Conservation (phyloP, 2,329 filamentous ascomycete genomes). For the Curvularia verruculosa region DNA sequence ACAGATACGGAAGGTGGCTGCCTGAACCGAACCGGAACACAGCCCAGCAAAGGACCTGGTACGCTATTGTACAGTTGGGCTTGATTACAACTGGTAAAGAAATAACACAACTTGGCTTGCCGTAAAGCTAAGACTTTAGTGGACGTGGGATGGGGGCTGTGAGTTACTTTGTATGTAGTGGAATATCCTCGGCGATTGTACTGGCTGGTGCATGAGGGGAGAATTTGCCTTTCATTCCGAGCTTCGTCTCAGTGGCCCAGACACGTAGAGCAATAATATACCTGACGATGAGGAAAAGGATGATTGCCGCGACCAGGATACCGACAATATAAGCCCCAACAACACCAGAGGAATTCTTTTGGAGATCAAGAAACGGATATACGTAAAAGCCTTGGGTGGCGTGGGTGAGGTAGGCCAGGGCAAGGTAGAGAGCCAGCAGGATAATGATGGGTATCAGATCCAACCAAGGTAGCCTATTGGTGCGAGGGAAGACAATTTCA, state of each 20-base stretch:
- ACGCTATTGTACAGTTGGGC: conserved; percentile 1
- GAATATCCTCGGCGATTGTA: conserved; percentile 28
- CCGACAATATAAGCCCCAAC: conserved; percentile 69
- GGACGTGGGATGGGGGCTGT: background rate
- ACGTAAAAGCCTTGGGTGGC: conserved; percentile 75
- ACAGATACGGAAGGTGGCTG: background rate
- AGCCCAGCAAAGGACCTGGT: background rate
- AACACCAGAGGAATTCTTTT: conserved; percentile 55
- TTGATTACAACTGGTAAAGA: background rate
- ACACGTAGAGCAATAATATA: conserved; percentile 49
- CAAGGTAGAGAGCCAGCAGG: conserved; percentile 74
- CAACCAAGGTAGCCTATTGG: conserved; percentile 65
- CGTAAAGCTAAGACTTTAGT: background rate
- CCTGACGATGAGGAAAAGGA: conserved; percentile 52
- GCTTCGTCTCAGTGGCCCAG: conserved; percentile 54
- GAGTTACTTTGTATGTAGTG: conserved; percentile 30
- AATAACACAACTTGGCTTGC: background rate
- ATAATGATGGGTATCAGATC: conserved; percentile 72
- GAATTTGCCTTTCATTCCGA: conserved; percentile 50
- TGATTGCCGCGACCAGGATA: conserved; percentile 48
- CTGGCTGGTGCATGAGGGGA: conserved; percentile 15
- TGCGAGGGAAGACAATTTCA: conserved; percentile 73
- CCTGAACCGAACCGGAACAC: background rate
- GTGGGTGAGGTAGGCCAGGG: conserved; percentile 74
- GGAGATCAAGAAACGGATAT: conserved; percentile 75